phyloP scores from a whole-genome alignment of 1,284 basidiomycete genomes.

The Ganoderma sinense region DNA sequence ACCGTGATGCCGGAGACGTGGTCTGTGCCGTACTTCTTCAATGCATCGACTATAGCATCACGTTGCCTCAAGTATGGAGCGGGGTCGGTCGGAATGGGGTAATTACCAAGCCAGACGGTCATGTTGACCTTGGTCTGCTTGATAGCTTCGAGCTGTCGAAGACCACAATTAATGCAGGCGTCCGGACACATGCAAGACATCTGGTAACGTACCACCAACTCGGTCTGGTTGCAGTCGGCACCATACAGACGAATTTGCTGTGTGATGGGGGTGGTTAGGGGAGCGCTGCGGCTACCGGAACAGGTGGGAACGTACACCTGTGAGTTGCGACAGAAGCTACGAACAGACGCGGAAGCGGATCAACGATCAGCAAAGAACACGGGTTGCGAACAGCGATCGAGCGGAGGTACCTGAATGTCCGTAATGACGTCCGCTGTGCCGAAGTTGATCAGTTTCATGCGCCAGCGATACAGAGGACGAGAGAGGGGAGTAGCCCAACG shows the following conservation, averaged over 20 bases:
- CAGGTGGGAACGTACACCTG: slow-evolving; percentile 31
- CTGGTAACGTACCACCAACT: slow-evolving; percentile 50
- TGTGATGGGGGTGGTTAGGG: slow-evolving; percentile 14
- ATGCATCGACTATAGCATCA: slow-evolving; percentile 66
- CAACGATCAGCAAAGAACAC: slow-evolving; percentile 12
- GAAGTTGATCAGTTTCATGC: background rate
- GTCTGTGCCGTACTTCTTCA: slow-evolving; percentile 82
- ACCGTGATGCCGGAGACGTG: slow-evolving; percentile 85
- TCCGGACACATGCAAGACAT: slow-evolving; percentile 22
- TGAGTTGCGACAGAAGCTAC: slow-evolving; percentile 66
- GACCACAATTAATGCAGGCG: slow-evolving; percentile 2
- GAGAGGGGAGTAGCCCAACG: slow-evolving; percentile 27
- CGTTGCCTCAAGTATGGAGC: slow-evolving; percentile 80
- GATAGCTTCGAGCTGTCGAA: slow-evolving; percentile 75
- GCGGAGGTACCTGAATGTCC: slow-evolving; percentile 54
- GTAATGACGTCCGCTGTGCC: slow-evolving; percentile 47
- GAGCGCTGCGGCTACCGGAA: slow-evolving; percentile 31
- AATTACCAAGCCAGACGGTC: slow-evolving; percentile 88
- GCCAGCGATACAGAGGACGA: background rate
- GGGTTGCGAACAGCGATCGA: background rate
- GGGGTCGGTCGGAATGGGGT: slow-evolving; percentile 67
- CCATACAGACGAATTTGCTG: slow-evolving; percentile 60
- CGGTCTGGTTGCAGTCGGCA: slow-evolving; percentile 64
- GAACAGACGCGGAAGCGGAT: background rate
- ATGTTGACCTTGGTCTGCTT: slow-evolving; percentile 90